Conservation (phyloP, 345 rosid genomes). For the Citrus maxima region DNA sequence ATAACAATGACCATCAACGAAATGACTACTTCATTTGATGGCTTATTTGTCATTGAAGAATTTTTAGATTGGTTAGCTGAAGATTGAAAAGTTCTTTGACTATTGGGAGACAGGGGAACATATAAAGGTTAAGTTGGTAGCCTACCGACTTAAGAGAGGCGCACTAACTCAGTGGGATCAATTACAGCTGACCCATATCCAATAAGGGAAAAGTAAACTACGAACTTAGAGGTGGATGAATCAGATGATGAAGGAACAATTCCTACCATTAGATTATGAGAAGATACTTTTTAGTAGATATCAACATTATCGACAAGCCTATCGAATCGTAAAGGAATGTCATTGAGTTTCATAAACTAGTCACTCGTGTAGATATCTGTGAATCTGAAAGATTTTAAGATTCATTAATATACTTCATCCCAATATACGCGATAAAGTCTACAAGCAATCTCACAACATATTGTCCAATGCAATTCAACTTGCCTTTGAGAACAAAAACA, state of each 20-base stretch:
- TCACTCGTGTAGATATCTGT: background rate
- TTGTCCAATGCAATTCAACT: too few relatives aligned
- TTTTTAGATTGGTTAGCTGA: background rate
- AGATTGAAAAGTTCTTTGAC: background rate
- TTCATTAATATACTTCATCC: background rate
- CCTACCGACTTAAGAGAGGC: background rate
- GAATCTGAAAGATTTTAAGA: background rate
- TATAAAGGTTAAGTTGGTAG: background rate
- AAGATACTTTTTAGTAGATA: background rate
- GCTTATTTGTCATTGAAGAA: background rate
- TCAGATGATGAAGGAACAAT: background rate
- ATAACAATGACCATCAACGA: too few relatives aligned
- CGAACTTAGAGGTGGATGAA: background rate
- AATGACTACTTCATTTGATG: background rate
- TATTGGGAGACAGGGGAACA: background rate
- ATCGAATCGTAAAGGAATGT: background rate
- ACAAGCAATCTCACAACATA: background rate
- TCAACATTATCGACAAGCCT: background rate
- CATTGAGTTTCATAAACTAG: background rate
- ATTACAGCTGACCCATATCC: background rate
- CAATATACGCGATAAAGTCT: background rate
- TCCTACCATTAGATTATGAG: background rate
- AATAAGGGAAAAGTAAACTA: background rate
- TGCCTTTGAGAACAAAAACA: too few relatives aligned
- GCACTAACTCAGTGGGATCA: background rate